Evolutionary conservation across 192 early-diverging fungal genomes (phyloP).

Genomic region (Backusella psychrophila): DNA sequence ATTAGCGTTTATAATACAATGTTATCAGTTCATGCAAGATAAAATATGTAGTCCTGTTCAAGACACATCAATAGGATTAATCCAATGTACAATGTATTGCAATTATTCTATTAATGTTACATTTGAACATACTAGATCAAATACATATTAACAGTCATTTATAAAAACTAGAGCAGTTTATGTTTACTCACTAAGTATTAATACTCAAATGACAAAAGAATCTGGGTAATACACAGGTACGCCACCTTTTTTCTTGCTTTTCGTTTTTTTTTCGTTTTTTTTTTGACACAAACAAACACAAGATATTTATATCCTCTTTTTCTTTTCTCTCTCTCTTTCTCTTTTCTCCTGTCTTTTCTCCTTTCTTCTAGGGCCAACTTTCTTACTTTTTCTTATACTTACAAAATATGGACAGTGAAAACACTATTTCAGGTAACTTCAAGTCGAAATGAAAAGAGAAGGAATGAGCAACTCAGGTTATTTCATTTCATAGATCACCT

Average conservation of each 20-base stretch:
- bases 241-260: not conserved
- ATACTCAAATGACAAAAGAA: no score
- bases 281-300: not conserved
- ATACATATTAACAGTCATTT: no score
- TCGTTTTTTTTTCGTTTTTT: not conserved
- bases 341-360: not conserved
- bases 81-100: not conserved
- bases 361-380: not conserved
- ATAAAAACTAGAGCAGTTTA: not conserved
- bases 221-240: not conserved
- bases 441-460: not conserved
- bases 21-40: not conserved
- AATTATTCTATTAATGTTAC: not conserved
- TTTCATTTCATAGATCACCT: slow-evolving; percentile 34
- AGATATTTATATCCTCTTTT: not conserved
- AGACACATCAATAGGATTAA: not conserved
- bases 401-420: not conserved
- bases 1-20: not conserved
- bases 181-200: not conserved
- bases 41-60: not conserved
- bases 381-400: not conserved
- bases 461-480: not conserved
- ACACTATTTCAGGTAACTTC: not conserved
- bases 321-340: not conserved
- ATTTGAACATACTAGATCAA: no score